Evolutionary conservation across 805 yeast species (phyloP).

Genomic region (Kodamaea kakaduensis): DNA sequence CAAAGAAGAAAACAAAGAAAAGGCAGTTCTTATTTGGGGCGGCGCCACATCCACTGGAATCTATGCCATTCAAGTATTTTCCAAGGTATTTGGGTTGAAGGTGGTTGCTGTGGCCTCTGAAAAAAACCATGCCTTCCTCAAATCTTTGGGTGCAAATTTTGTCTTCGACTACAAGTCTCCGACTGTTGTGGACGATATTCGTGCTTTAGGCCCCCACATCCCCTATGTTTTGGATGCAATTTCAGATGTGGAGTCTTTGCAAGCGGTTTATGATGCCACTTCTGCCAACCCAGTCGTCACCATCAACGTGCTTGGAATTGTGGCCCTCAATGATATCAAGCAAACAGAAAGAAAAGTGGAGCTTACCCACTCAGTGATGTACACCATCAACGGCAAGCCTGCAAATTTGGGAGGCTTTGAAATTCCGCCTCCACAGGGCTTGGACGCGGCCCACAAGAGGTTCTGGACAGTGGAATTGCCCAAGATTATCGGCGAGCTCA

Average conservation of each 20-base stretch:
- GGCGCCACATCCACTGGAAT: slow-evolving; percentile 36
- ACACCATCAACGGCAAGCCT: slow-evolving; percentile 9
- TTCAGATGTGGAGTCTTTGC: slow-evolving; percentile 19
- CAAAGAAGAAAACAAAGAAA: slow-evolving; percentile 13
- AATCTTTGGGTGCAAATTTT: slow-evolving; percentile 27
- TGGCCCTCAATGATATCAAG: neutral
- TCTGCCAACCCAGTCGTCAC: slow-evolving; percentile 18
- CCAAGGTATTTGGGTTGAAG: slow-evolving; percentile 25
- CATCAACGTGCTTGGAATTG: slow-evolving; percentile 6
- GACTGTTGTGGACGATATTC: slow-evolving; percentile 22
- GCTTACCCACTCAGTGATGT: slow-evolving; percentile 8
- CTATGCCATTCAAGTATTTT: slow-evolving; percentile 31
- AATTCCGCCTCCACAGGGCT: slow-evolving; percentile 5
- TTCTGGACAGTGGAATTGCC: slow-evolving; percentile 25
- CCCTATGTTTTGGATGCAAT: slow-evolving; percentile 27
- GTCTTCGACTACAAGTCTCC: slow-evolving; percentile 27
- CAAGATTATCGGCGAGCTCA: slow-evolving; percentile 14
- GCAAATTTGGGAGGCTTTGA: neutral
- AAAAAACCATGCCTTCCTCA: slow-evolving; percentile 22
- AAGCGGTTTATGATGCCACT: slow-evolving; percentile 27
- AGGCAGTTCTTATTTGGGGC: slow-evolving; percentile 31
- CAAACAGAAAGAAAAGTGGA: slow-evolving; percentile 6
- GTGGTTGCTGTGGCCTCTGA: slow-evolving; percentile 28
- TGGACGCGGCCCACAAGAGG: slow-evolving; percentile 9
- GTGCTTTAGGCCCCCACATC: slow-evolving; percentile 16